Base-by-base conservation (phyloP, 257 asterid species). In the Cruciata laevipes region DNA sequence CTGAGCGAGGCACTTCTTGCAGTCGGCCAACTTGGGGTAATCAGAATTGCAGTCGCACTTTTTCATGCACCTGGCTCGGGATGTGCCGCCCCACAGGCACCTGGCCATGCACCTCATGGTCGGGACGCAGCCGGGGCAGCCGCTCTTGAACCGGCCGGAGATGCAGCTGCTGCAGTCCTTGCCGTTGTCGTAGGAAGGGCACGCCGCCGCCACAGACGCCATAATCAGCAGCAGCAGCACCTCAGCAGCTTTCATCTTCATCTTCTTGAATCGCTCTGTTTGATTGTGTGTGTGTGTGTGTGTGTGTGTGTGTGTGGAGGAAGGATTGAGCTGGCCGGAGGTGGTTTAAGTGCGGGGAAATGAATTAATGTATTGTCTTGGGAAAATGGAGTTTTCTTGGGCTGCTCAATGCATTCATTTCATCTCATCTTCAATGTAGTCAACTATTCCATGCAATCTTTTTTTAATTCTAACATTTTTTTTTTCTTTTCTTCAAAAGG, bases 31-130 rank as follows among this genome's bases (percentile, higher is more conserved):
- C 70, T 82, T 75, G 0, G 96, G 96, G 33, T 85, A 91, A 0
- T 78, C 83, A 4, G 78, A 82, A 38, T 68, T 71, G 70, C 96
- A 87, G 42, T 89, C 96, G 47, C 98, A 89, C 76, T 80, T 89
- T 80, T 87, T 85, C 58, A 35, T 57, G 40, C 98, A 91, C 12
- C 67, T 79, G 63, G 82, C 20, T 2, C 83, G 85, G 0, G 85
- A 55, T 2, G 78, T 40, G 33, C 92, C 95, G 6, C 74, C 80
- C 96, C 92, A 87, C 73, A 91, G 73, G 12, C 98, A 91, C 42
- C 57, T 65, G 11, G 87, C 85, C 95, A 83, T 81, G 85, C 98
- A 91, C 14, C 81, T 85, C 92, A 91, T 83, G 37, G 77, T 80
- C 0, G 89, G 75, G 6, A 65, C 84, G 24, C 98, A 91, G 10